Percentiles rank a stretch among this genome's conserved stretches.
phyloP scores from a whole-genome alignment of 2,329 filamentous ascomycete genomes.

The Sclerotinia spermophila region DNA sequence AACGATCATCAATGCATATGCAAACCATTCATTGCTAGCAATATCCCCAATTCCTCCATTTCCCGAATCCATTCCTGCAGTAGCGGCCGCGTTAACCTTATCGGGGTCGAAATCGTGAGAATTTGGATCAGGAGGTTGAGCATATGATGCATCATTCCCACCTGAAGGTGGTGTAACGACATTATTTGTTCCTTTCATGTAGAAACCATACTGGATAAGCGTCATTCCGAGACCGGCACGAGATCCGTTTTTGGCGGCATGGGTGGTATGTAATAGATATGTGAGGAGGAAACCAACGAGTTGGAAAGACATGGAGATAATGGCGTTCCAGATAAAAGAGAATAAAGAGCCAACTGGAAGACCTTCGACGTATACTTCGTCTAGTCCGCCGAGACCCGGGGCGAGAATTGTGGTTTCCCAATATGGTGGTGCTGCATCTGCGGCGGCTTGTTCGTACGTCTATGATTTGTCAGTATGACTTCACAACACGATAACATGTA shows the following conservation, averaged over 20 bases:
- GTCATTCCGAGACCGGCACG: slow-evolving; percentile 92
- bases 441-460: slow-evolving; percentile 98
- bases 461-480: slow-evolving; percentile 40
- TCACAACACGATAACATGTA: slow-evolving; percentile 10
- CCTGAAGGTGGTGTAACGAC: slow-evolving; percentile 40
- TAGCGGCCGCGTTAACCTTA: slow-evolving; percentile 51
- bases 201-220: slow-evolving; percentile 94
- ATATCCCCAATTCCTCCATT: slow-evolving; percentile 53
- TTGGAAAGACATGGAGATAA: slow-evolving; percentile 97
- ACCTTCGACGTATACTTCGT: slow-evolving; percentile 96
- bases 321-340: slow-evolving; percentile 85
- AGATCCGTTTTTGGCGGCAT: slow-evolving; percentile 96
- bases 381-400: slow-evolving; percentile 80
- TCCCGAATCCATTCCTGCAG: slow-evolving; percentile 39
- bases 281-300: slow-evolving; percentile 96
- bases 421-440: slow-evolving; percentile 92
- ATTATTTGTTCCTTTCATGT: slow-evolving; percentile 69
- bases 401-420: slow-evolving; percentile 99
- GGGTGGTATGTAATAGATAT: slow-evolving; percentile 95
- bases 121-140: slow-evolving; percentile 80
- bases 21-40: slow-evolving; percentile 78
- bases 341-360: slow-evolving; percentile 88
- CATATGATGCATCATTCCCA: slow-evolving; percentile 53
- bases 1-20: slow-evolving; percentile 91
- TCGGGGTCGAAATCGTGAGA: slow-evolving; percentile 81